Evolutionary conservation across 225 moss, liverwort and hornwort species (phyloP).

Genomic region (Climacium dendroides): DNA sequence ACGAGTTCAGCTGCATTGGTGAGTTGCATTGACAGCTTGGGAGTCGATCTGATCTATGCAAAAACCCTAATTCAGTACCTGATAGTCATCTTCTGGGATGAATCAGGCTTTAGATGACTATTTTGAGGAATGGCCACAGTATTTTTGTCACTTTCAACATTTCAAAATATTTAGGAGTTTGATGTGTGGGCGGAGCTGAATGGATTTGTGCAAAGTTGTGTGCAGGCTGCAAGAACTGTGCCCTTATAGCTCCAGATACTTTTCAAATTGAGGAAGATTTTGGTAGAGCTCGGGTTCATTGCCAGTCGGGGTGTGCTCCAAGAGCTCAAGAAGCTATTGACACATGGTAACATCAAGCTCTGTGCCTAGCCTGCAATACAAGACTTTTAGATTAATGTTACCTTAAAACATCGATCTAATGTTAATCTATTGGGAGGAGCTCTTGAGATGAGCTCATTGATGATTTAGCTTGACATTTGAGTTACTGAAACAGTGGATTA

Average conservation of each 20-base stretch:
- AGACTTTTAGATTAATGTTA: background rate
- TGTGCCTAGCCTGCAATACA: background rate
- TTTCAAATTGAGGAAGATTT: conserved; percentile 75
- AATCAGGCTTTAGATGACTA: background rate
- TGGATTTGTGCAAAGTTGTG: background rate
- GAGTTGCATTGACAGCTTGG: background rate
- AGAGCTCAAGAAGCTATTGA: conserved; percentile 60
- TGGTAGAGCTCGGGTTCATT: conserved; percentile 65
- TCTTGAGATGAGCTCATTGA: background rate
- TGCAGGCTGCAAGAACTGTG: conserved; percentile 90
- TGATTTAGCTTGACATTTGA: background rate
- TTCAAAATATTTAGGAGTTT: no score
- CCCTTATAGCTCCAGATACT: conserved; percentile 54
- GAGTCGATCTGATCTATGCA: background rate
- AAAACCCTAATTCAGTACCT: background rate
- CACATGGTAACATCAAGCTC: conserved; percentile 46
- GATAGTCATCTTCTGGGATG: background rate
- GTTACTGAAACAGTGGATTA: background rate
- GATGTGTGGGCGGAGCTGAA: background rate
- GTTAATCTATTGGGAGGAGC: background rate
- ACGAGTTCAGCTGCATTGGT: conserved; percentile 95
- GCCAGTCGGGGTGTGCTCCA: conserved; percentile 42
- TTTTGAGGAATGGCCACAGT: background rate
- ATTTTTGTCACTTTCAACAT: no score
- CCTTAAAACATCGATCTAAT: background rate